Percentiles rank a stretch among this genome's conserved stretches.
These are phyloP conservation scores for Pseudogymnoascus sp. DNA, from an alignment of 2,329 filamentous ascomycete species.

Conservation along the genomic window DNA sequence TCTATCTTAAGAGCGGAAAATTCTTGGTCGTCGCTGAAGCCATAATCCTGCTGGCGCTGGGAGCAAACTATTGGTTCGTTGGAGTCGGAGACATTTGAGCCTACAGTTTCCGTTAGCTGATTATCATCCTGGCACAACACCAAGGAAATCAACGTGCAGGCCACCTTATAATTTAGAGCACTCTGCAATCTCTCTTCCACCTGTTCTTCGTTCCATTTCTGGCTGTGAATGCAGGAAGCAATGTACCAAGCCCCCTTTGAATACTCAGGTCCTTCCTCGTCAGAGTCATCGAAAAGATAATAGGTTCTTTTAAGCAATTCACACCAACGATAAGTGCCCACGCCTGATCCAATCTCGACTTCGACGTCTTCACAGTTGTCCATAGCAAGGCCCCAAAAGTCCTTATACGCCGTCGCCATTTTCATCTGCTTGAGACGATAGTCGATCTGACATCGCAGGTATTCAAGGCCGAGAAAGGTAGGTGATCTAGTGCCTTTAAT, in stretches of 20 bases:
- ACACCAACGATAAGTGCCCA: background rate
- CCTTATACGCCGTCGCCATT: background rate
- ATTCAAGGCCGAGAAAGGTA: background rate
- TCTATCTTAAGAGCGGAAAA: background rate
- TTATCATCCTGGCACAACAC: no score
- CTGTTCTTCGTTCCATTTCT: background rate
- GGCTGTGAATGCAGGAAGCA: background rate
- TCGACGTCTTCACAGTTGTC: background rate
- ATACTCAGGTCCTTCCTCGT: no score
- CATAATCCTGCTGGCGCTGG: background rate
- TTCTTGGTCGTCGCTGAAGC: background rate
- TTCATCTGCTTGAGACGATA: background rate
- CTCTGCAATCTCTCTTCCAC: no score
- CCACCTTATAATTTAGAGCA: background rate
- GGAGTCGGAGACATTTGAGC: background rate
- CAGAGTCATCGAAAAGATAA: no score
- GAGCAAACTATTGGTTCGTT: background rate
- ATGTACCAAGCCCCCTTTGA: background rate
- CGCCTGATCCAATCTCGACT: background rate
- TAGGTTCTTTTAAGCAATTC: background rate
- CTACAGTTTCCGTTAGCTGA: background rate
- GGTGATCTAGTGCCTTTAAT: background rate
- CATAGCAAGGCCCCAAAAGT: background rate
- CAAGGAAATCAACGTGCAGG: background rate
- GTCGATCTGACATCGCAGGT: background rate